Evolutionary conservation across 2,329 filamentous ascomycete genomes (phyloP).

Genomic region (Aspergillus texensis): DNA sequence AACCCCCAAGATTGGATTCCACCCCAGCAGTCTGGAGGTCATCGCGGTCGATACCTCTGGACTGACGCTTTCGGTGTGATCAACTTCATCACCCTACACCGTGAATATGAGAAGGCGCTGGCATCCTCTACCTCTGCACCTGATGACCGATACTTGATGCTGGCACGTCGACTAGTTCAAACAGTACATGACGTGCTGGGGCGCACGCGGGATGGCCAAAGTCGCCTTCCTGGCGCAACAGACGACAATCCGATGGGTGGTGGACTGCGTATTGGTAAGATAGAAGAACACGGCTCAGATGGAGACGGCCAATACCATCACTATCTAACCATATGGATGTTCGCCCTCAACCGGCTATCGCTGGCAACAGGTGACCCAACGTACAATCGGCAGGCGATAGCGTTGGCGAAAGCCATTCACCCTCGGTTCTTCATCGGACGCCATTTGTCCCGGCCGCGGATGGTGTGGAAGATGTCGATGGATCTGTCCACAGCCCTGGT

Average conservation of each 20-base stretch:
- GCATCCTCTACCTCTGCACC: constrained; percentile 6
- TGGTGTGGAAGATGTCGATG: constrained; percentile 62
- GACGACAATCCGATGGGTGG: constrained; percentile 56
- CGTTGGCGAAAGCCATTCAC: constrained; percentile 57
- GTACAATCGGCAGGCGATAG: constrained; percentile 56
- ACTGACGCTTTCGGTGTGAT: constrained; percentile 63
- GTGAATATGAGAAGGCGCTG: constrained; percentile 32
- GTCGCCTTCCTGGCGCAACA: constrained; percentile 55
- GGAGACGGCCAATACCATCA: constrained; percentile 65
- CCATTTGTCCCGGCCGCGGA: constrained; percentile 35
- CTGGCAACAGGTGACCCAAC: constrained; percentile 48
- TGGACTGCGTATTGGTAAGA: constrained; percentile 62
- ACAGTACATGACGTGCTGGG: constrained; percentile 59
- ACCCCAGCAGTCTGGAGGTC: constrained; percentile 55
- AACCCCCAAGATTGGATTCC: constrained; percentile 49
- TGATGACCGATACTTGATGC: constrained; percentile 48
- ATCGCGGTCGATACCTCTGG: constrained; percentile 63
- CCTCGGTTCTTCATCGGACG: constrained; percentile 53
- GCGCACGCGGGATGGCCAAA: constrained; percentile 51
- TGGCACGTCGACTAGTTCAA: constrained; percentile 53
- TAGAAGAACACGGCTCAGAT: constrained; percentile 52
- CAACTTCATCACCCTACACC: constrained; percentile 60
- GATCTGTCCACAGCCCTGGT: constrained; percentile 54
- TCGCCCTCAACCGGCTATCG: constrained; percentile 59
- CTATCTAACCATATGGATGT: constrained; percentile 66